Conservation (phyloP, 148 eudicot genomes). For the Rhododendron simsii region DNA sequence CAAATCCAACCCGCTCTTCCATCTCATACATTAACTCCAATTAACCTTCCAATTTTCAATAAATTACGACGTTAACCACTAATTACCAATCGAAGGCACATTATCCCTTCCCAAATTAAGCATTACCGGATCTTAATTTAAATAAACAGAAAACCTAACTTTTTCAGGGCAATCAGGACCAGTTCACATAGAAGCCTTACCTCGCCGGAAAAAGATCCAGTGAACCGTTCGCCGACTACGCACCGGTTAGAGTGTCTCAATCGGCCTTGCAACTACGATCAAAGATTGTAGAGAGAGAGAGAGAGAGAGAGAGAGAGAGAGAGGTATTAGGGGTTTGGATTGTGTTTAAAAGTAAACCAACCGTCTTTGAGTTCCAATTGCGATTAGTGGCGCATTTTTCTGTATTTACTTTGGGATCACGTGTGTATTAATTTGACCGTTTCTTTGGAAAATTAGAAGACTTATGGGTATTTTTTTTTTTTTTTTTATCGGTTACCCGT, state of each 20-base stretch:
- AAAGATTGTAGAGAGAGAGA: not conserved
- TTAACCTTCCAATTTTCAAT: not conserved
- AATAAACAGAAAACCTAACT: conserved; percentile 22
- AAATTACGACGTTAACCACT: conserved; percentile 18
- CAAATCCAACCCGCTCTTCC: conserved; percentile 57
- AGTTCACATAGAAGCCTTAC: conserved; percentile 15
- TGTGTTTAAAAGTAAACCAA: not conserved
- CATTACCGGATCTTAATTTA: conserved; percentile 29
- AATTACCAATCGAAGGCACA: not conserved
- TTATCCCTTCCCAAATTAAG: conserved; percentile 4
- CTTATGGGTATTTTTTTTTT: no score
- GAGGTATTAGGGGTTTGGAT: not conserved
- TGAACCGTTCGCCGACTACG: not conserved
- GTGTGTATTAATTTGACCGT: not conserved
- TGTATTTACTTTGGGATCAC: not conserved
- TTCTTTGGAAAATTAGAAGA: not conserved
- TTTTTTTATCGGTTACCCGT: no score
- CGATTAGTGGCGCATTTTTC: not conserved
- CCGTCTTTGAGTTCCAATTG: not conserved
- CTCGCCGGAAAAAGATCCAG: conserved; percentile 10
- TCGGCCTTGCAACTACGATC: not conserved
- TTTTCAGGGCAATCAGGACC: not conserved
- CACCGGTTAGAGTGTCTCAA: not conserved
- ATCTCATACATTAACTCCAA: conserved; percentile 34
- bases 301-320: not conserved